A percentile compares a stretch with the other conserved stretches of the same genome.
phyloP scores from a whole-genome alignment of 2,329 filamentous ascomycete species.

The Tolypocladium tundrense region DNA sequence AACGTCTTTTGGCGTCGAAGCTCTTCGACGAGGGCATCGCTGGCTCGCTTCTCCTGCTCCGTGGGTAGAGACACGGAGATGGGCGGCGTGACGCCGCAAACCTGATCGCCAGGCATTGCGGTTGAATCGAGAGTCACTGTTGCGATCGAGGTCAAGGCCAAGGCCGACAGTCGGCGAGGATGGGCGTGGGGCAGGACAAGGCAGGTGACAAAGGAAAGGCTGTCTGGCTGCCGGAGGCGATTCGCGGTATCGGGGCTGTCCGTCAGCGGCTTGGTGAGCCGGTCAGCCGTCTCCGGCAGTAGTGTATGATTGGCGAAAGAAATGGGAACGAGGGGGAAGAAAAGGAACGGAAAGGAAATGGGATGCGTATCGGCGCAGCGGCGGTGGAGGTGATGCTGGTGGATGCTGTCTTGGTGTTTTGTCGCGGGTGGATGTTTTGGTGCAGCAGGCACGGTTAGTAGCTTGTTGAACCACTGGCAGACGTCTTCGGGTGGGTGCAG shows the following conservation, averaged over 20 bases:
- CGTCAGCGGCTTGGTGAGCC: neutral
- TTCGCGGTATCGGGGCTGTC: neutral
- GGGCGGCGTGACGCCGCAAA: constrained; percentile 66
- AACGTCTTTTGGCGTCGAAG: constrained; percentile 87
- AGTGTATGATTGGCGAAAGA: neutral
- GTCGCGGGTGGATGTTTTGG: neutral
- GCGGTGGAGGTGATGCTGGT: neutral
- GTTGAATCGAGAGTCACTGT: neutral
- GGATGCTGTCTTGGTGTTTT: neutral
- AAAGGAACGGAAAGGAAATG: neutral
- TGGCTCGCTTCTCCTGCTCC: constrained; percentile 63
- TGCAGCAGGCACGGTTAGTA: neutral
- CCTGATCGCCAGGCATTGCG: constrained; percentile 27
- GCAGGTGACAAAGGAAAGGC: neutral
- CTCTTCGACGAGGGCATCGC: constrained; percentile 71
- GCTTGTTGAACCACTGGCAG: neutral
- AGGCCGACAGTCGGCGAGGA: neutral
- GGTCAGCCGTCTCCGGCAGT: neutral
- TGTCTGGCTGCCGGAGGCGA: neutral
- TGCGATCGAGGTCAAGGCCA: neutral
- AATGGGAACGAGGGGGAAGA: neutral
- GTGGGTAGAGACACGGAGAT: constrained; percentile 72
- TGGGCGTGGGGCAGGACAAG: neutral
- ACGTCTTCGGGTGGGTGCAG: neutral
- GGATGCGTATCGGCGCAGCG: neutral